Evolutionary conservation across 2,329 filamentous ascomycete genomes (phyloP).

Genomic region (Colletotrichum lini): DNA sequence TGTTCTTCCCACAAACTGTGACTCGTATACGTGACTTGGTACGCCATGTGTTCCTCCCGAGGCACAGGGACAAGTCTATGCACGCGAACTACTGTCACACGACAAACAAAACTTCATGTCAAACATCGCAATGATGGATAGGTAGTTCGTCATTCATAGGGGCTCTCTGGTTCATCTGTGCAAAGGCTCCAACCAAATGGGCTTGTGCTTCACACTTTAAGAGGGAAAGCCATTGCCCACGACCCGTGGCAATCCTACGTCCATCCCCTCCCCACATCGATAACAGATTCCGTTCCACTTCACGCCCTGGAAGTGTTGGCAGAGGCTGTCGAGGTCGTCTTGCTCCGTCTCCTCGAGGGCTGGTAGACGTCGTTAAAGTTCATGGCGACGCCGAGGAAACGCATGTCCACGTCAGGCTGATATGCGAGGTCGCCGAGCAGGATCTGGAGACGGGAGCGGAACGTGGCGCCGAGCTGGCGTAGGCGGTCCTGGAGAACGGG

Average conservation of each 20-base stretch:
- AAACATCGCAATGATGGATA: neutral
- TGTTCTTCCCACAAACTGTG: neutral
- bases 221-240: neutral
- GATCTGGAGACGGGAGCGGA: conserved; percentile 82
- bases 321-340: conserved; percentile 46
- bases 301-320: conserved; percentile 36
- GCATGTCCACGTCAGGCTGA: conserved; percentile 94
- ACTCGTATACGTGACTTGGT: neutral
- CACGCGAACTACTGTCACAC: neutral
- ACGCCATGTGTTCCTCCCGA: neutral
- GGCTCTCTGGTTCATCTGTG: neutral
- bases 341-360: conserved; percentile 77
- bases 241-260: neutral
- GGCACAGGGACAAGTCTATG: neutral
- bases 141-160: conserved; percentile 25
- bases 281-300: neutral
- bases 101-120: neutral
- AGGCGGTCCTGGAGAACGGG: conserved; percentile 83
- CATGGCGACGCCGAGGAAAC: conserved; percentile 96
- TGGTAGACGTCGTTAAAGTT: conserved; percentile 99
- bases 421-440: conserved; percentile 92
- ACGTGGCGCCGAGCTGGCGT: conserved; percentile 79
- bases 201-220: neutral
- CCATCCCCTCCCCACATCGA: neutral
- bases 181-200: conserved; percentile 1